A percentile compares a stretch with the other conserved stretches of the same genome.
Evolutionary conservation across 225 moss, liverwort and hornwort genomes (phyloP).

Genomic region (Sphagnum contortum): DNA sequence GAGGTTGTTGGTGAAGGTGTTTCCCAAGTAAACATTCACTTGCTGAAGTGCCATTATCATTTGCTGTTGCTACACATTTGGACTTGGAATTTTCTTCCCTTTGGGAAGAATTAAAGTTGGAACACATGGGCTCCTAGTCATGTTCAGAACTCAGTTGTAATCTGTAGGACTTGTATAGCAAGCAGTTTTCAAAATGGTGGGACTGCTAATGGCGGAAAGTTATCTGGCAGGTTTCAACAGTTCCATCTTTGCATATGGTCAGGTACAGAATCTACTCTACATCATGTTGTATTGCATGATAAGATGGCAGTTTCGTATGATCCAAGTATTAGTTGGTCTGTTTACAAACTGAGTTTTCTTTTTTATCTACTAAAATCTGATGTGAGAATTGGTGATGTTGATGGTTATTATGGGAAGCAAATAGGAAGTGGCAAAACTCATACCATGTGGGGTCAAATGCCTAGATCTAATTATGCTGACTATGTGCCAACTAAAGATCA

Average conservation of each 20-base stretch:
- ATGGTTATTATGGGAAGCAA: constrained; percentile 18
- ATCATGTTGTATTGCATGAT: neutral
- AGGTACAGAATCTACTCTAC: constrained; percentile 25
- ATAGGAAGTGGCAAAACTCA: constrained; percentile 96
- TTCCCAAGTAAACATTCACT: constrained; percentile 61
- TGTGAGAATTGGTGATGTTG: neutral
- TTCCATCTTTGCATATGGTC: constrained; percentile 86
- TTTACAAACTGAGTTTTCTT: too few relatives aligned
- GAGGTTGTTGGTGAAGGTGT: constrained; percentile 59
- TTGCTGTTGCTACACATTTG: neutral
- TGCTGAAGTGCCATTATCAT: too few relatives aligned
- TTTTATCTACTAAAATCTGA: too few relatives aligned
- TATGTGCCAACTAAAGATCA: constrained; percentile 36
- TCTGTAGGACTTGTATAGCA: constrained; percentile 17
- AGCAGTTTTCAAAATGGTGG: constrained; percentile 70
- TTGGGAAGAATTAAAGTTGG: neutral
- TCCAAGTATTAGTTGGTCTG: constrained; percentile 1
- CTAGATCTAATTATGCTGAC: constrained; percentile 31
- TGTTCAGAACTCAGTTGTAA: neutral
- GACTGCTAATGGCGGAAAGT: constrained; percentile 85
- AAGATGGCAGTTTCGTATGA: neutral
- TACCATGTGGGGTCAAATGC: constrained; percentile 79
- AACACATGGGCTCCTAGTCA: neutral
- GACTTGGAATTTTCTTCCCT: neutral
- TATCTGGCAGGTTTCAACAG: constrained; percentile 90